Conservation (phyloP, 2,329 filamentous ascomycete genomes). For the Fusarium tupiense region DNA sequence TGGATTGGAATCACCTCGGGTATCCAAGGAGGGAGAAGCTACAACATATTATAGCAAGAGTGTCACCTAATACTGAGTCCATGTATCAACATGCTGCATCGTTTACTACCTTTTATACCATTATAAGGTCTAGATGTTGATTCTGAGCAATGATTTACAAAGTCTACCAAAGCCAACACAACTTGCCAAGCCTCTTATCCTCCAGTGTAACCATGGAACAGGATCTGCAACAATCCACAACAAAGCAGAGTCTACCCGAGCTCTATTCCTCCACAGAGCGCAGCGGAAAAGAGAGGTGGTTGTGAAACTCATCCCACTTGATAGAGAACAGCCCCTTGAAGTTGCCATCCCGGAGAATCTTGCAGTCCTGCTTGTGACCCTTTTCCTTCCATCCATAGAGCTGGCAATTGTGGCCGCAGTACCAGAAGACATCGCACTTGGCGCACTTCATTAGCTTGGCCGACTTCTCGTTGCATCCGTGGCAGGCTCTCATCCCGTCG, state of each 20-base stretch:
- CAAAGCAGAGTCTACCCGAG: neutral
- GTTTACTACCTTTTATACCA: neutral
- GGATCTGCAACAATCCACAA: neutral
- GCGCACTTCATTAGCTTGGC: constrained; percentile 1
- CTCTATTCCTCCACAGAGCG: neutral
- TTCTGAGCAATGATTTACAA: neutral
- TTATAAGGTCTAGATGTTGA: no score
- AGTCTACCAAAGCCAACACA: neutral
- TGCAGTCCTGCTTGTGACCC: constrained; percentile 22
- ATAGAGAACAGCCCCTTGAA: constrained; percentile 13
- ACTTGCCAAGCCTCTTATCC: neutral
- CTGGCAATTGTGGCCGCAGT: constrained; percentile 28
- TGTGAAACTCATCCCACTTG: neutral
- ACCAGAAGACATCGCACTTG: constrained; percentile 25
- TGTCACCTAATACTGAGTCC: neutral
- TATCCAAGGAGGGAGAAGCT: no score
- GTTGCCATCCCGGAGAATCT: constrained; percentile 9
- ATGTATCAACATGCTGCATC: neutral
- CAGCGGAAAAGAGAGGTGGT: neutral
- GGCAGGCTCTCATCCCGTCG: constrained; percentile 10
- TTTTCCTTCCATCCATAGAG: constrained; percentile 9
- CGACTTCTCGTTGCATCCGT: constrained; percentile 17
- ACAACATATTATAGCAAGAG: neutral
- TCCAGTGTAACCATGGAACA: neutral
- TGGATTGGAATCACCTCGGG: neutral